These are phyloP conservation scores for Leccinum incarnatum DNA, from an alignment of 768 basidiomycete genomes.

Conservation along the genomic window DNA sequence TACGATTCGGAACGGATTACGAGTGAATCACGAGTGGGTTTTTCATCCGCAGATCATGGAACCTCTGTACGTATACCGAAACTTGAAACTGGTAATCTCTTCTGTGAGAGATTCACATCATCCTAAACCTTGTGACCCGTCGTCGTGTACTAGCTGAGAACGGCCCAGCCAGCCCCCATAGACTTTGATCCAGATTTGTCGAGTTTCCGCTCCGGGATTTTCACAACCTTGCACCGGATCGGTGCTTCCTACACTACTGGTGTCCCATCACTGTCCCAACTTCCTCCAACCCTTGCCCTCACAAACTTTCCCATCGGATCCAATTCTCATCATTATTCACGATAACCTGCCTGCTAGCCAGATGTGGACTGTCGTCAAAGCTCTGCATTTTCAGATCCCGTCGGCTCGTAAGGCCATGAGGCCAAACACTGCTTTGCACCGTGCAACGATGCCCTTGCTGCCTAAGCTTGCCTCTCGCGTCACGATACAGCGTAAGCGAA, in stretches of 20 bases:
- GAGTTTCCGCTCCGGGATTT: conserved; percentile 58
- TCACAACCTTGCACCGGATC: conserved; percentile 61
- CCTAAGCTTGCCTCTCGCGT: conserved; percentile 11
- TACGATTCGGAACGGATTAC: too few relatives aligned
- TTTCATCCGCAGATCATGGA: too few relatives aligned
- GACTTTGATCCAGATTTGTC: conserved; percentile 76
- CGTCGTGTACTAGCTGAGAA: conserved; percentile 65
- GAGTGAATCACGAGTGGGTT: too few relatives aligned
- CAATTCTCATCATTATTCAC: conserved; percentile 37
- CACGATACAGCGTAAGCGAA: not conserved
- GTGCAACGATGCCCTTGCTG: conserved; percentile 39
- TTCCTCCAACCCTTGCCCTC: conserved; percentile 65
- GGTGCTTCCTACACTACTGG: conserved; percentile 40
- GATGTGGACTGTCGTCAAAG: conserved; percentile 24
- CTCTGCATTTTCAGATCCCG: conserved; percentile 50
- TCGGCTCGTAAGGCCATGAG: conserved; percentile 61
- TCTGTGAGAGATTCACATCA: too few relatives aligned
- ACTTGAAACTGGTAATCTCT: not conserved
- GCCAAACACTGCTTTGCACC: conserved; percentile 67
- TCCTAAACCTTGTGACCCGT: conserved; percentile 39
- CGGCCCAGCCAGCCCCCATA: conserved; percentile 46
- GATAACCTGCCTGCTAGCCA: conserved; percentile 52
- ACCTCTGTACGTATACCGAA: not conserved
- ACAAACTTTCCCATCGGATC: not conserved
- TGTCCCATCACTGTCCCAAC: conserved; percentile 53